phyloP scores from a whole-genome alignment of 1,284 basidiomycete genomes.

The Wolfiporia cocos region DNA sequence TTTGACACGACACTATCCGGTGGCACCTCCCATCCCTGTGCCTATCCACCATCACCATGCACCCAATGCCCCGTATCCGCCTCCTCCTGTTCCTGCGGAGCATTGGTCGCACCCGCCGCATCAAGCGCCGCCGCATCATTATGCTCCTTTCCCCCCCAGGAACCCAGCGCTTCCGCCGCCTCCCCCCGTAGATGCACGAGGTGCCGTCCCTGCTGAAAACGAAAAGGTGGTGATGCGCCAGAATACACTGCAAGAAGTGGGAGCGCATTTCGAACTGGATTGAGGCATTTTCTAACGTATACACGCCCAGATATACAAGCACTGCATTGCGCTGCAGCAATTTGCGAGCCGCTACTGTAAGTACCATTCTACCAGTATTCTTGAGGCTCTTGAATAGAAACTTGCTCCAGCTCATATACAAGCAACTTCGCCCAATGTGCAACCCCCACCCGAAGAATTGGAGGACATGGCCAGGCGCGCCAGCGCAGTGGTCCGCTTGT shows the following conservation, averaged over 20 bases:
- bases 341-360: slow-evolving; percentile 64
- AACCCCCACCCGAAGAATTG: slow-evolving; percentile 50
- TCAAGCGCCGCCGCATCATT: slow-evolving; percentile 17
- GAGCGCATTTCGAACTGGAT: slow-evolving; percentile 4
- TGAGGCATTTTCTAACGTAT: slow-evolving; percentile 2
- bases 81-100: slow-evolving; percentile 25
- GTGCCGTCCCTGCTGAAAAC: slow-evolving; percentile 9
- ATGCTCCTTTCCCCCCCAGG: slow-evolving; percentile 16
- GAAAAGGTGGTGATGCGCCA: slow-evolving; percentile 17
- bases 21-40: slow-evolving; percentile 20
- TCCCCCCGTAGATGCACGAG: slow-evolving; percentile 28
- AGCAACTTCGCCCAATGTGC: slow-evolving; percentile 36
- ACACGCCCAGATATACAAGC: slow-evolving; percentile 45
- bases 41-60: slow-evolving; percentile 23
- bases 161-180: slow-evolving; percentile 30
- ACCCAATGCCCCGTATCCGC: slow-evolving; percentile 22
- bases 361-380: neutral
- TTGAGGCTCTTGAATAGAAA: slow-evolving; percentile 1
- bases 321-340: slow-evolving; percentile 50
- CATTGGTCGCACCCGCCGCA: slow-evolving; percentile 29
- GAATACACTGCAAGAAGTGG: slow-evolving; percentile 17
- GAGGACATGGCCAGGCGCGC: slow-evolving; percentile 63
- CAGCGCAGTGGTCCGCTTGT: slow-evolving; percentile 52
- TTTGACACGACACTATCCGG: slow-evolving; percentile 19
- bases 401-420: slow-evolving; percentile 38